Evolutionary conservation across 257 asterid species (phyloP).

Genomic region (Nicotiana attenuata): DNA sequence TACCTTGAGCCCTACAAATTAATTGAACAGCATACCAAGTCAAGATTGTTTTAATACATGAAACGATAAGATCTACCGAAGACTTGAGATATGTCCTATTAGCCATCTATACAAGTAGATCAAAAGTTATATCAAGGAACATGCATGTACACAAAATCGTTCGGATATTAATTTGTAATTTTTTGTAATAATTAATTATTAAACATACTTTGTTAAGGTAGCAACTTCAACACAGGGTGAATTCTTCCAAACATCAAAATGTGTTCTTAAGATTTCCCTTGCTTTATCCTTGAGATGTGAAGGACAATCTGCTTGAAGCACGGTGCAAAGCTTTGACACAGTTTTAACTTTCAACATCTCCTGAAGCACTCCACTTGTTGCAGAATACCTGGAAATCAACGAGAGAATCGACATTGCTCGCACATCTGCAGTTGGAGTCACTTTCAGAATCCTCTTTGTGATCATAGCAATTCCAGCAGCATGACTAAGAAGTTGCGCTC

Average conservation of each 20-base stretch:
- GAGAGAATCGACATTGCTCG: conserved; percentile 37
- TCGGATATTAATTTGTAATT: neutral
- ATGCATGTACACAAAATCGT: neutral
- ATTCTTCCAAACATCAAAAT: conserved; percentile 41
- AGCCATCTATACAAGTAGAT: neutral
- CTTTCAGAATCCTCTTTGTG: conserved; percentile 39
- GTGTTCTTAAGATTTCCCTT: conserved; percentile 40
- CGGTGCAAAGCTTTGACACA: conserved; percentile 49
- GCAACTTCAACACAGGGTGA: conserved; percentile 40
- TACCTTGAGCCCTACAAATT: conserved; percentile 2
- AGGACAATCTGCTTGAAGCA: conserved; percentile 34
- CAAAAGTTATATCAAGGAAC: neutral
- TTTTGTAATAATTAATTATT: neutral
- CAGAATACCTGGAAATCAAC: conserved; percentile 34
- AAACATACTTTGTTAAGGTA: conserved; percentile 22
- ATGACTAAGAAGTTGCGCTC: conserved; percentile 54
- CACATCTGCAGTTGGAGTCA: conserved; percentile 40
- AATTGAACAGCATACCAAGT: neutral
- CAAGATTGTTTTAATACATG: neutral
- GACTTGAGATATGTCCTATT: neutral
- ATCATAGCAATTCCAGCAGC: conserved; percentile 50
- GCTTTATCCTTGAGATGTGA: conserved; percentile 36
- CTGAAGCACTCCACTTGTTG: conserved; percentile 33
- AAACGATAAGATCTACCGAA: neutral
- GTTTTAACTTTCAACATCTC: conserved; percentile 52